Conservation (phyloP, 805 yeast genomes). For the Candida incommunis region DNA sequence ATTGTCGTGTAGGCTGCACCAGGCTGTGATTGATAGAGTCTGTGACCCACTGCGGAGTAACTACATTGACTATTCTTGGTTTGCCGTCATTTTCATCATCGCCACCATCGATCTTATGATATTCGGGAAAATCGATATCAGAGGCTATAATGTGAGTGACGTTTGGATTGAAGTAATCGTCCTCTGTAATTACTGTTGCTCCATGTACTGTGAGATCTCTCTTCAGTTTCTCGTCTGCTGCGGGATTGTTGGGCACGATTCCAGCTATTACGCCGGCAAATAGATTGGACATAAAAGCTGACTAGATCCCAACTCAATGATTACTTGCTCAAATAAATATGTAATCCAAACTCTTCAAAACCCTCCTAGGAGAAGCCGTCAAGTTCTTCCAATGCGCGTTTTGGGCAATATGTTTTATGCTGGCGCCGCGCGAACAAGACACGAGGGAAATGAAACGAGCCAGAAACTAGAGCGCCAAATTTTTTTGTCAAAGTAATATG, state of each 20-base stretch:
- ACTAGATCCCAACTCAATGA: too few relatives aligned
- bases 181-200: neutral
- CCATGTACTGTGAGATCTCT: neutral
- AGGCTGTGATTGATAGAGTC: constrained; percentile 30
- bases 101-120: neutral
- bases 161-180: neutral
- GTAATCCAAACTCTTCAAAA: too few relatives aligned
- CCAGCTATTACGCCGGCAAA: neutral
- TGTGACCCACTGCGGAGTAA: constrained; percentile 45
- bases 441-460: too few relatives aligned
- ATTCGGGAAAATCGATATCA: neutral
- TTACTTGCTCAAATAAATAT: too few relatives aligned
- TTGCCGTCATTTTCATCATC: constrained; percentile 34
- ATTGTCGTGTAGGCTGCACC: constrained; percentile 39
- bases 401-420: too few relatives aligned
- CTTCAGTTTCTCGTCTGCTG: neutral
- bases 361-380: too few relatives aligned
- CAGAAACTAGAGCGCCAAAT: too few relatives aligned
- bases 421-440: too few relatives aligned
- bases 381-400: too few relatives aligned
- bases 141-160: neutral
- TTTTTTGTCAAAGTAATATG: too few relatives aligned
- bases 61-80: constrained; percentile 48
- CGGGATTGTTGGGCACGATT: neutral
- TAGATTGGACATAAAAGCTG: neutral